These are phyloP conservation scores for Phytopythium montanum DNA, from an alignment of 352 stramenopile species.

Conservation along the genomic window DNA sequence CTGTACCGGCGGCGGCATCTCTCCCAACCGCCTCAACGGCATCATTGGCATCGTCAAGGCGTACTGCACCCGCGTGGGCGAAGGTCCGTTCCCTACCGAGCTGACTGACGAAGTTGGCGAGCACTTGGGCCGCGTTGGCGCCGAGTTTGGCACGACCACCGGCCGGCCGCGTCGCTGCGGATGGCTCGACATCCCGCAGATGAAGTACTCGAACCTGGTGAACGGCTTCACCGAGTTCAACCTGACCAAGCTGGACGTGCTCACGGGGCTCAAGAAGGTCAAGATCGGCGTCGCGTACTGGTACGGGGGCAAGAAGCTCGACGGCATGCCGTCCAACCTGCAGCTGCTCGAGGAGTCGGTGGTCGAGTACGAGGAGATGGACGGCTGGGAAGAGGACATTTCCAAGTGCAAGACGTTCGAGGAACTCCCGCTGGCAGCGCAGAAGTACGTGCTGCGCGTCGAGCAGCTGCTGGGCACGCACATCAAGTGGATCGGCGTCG, in stretches of 20 bases:
- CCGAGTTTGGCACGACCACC: constrained; percentile 98
- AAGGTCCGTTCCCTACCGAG: constrained; percentile 99
- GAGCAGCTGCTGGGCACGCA: constrained; percentile 96
- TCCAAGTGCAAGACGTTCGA: constrained; percentile 95
- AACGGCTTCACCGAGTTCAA: constrained; percentile 98
- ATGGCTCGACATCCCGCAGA: constrained; percentile 98
- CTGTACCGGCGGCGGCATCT: constrained; percentile 95
- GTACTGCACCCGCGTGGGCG: constrained; percentile 98
- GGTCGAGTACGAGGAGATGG: constrained; percentile 94
- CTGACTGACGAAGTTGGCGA: constrained; percentile 89
- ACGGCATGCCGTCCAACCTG: constrained; percentile 94
- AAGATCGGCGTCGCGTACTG: constrained; percentile 96
- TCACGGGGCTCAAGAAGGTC: constrained; percentile 95
- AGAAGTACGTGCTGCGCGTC: constrained; percentile 96
- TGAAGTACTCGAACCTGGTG: constrained; percentile 92
- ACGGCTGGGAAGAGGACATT: constrained; percentile 97
- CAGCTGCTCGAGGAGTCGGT: constrained; percentile 90
- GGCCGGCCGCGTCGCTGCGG: constrained; percentile 96
- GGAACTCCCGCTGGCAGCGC: constrained; percentile 93
- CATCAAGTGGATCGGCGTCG: constrained; percentile 98
- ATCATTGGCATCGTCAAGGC: constrained; percentile 99
- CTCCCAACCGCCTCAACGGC: constrained; percentile 87
- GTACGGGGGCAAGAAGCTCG: constrained; percentile 92
- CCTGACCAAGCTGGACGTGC: constrained; percentile 99
- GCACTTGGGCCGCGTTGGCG: constrained; percentile 91